Percentiles rank a stretch among this genome's conserved stretches.
Conservation (phyloP, 805 yeast species). For the Komagataella populi region DNA sequence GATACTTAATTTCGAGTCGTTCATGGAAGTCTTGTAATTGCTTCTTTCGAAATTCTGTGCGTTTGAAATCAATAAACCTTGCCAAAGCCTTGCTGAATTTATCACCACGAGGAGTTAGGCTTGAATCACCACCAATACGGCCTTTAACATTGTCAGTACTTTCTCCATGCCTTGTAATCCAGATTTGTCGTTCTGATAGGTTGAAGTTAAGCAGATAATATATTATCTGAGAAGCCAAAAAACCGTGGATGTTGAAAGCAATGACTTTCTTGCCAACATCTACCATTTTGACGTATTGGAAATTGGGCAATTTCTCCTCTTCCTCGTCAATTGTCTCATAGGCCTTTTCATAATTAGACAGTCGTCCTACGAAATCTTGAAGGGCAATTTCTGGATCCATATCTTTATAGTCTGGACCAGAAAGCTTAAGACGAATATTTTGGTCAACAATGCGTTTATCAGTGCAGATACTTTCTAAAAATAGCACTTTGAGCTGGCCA, state of each 20-base stretch:
- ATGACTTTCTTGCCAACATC: slow-evolving; percentile 93
- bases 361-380: slow-evolving; percentile 68
- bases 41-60: slow-evolving; percentile 48
- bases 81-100: slow-evolving; percentile 64
- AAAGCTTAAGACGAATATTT: slow-evolving; percentile 71
- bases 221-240: slow-evolving; percentile 84
- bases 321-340: slow-evolving; percentile 81
- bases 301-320: slow-evolving; percentile 46
- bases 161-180: slow-evolving; percentile 95
- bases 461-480: slow-evolving; percentile 77
- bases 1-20: slow-evolving; percentile 26
- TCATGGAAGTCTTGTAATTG: slow-evolving; percentile 42
- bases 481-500: slow-evolving; percentile 63
- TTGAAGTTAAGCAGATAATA: slow-evolving; percentile 85
- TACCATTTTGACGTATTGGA: slow-evolving; percentile 88
- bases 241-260: slow-evolving; percentile 77
- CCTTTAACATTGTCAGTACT: slow-evolving; percentile 76
- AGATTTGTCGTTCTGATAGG: slow-evolving; percentile 76
- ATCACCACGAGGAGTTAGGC: slow-evolving; percentile 64
- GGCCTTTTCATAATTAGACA: slow-evolving; percentile 74
- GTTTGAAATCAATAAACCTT: slow-evolving; percentile 58
- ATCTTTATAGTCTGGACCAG: slow-evolving; percentile 84
- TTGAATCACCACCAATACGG: slow-evolving; percentile 84
- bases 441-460: slow-evolving; percentile 68
- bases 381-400: slow-evolving; percentile 78